Percentiles rank a stretch among this genome's conserved stretches.
These are phyloP conservation scores for Tricholoma sp. DNA, from an alignment of 768 basidiomycete genomes.

Conservation along the genomic window DNA sequence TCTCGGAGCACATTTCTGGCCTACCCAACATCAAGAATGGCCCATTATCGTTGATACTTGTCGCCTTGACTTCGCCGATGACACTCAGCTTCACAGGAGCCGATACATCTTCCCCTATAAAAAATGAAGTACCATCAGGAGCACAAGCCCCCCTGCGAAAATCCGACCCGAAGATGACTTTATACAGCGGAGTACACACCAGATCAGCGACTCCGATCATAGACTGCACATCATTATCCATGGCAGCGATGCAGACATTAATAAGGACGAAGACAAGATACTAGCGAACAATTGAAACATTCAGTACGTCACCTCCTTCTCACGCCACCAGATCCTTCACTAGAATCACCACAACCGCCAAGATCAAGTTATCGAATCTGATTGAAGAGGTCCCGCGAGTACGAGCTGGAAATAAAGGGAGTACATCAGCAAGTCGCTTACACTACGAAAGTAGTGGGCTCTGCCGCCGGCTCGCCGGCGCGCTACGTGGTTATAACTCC, in stretches of 20 bases:
- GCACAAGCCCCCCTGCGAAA: background rate
- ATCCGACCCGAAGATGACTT: background rate
- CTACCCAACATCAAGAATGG: background rate
- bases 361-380: too few species aligned
- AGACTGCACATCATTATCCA: background rate
- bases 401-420: too few species aligned
- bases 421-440: too few species aligned
- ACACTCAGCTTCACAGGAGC: background rate
- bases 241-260: background rate
- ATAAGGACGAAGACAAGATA: background rate
- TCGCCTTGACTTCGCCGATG: background rate
- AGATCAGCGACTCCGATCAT: background rate
- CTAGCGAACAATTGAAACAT: background rate
- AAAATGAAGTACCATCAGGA: background rate
- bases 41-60: background rate
- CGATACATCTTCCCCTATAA: background rate
- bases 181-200: background rate
- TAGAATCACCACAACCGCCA: too few species aligned
- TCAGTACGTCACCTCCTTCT: background rate
- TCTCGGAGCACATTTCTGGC: background rate
- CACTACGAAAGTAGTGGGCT: too few species aligned
- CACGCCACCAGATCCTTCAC: background rate
- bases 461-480: too few species aligned
- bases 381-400: too few species aligned
- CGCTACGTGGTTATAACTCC: too few species aligned